Percentiles rank a stretch among this genome's conserved stretches.
Conservation (phyloP, 306 rosid species). For the Medicago arabica region DNA sequence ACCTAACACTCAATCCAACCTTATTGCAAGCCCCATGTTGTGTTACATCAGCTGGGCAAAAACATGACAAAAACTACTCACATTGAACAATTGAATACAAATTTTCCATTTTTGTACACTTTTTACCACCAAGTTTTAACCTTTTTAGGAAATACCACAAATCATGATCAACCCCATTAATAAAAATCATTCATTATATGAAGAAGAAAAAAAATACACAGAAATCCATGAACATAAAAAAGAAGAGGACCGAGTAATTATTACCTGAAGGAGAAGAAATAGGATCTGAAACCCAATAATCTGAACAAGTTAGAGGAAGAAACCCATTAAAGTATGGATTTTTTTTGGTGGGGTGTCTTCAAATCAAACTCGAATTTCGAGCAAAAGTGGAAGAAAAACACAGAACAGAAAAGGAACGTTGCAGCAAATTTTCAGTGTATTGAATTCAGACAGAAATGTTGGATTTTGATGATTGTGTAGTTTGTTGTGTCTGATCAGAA, state of each 20-base stretch:
- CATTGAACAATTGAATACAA: constrained; percentile 32
- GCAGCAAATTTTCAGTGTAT: not conserved
- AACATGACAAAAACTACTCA: constrained; percentile 23
- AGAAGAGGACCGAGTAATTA: not conserved
- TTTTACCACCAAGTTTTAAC: constrained; percentile 2
- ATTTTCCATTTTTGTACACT: constrained; percentile 10
- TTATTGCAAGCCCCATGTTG: not conserved
- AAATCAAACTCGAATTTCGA: constrained; percentile 19
- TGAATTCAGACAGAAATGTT: constrained; percentile 31
- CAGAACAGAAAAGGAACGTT: not conserved
- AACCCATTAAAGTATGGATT: constrained; percentile 28
- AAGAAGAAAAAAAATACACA: not conserved
- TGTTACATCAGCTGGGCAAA: constrained; percentile 30
- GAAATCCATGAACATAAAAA: not conserved
- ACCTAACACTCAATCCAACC: constrained; percentile 16
- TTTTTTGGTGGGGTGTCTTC: constrained; percentile 16
- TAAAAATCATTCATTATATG: not conserved
- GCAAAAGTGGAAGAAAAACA: not conserved
- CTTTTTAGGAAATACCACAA: constrained; percentile 1
- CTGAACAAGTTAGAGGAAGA: constrained; percentile 24
- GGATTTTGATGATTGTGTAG: constrained; percentile 28
- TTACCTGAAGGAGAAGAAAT: constrained; percentile 39
- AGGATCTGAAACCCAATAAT: constrained; percentile 10
- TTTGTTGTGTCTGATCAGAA: constrained; percentile 22
- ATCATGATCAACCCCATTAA: constrained; percentile 37